These are phyloP conservation scores for Pseudogymnoascus verrucosus DNA, from an alignment of 2,329 filamentous ascomycete species.

Conservation along the genomic window DNA sequence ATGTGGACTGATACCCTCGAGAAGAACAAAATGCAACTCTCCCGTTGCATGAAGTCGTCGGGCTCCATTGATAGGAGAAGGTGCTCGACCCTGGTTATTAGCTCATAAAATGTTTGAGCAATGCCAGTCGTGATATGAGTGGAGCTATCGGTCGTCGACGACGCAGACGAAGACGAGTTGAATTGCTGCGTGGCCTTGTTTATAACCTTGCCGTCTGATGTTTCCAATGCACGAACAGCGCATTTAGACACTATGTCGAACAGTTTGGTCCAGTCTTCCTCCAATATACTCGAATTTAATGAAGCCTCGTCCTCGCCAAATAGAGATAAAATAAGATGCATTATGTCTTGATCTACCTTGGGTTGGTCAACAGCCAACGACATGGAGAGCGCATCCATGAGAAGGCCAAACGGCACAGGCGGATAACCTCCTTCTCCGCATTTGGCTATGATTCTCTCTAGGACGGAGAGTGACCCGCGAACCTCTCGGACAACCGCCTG, in stretches of 20 bases:
- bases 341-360: constrained; percentile 26
- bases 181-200: constrained; percentile 17
- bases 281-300: constrained; percentile 48
- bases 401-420: constrained; percentile 47
- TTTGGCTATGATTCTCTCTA: constrained; percentile 56
- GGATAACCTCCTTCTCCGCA: constrained; percentile 53
- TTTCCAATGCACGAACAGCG: constrained; percentile 26
- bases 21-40: constrained; percentile 61
- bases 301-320: constrained; percentile 45
- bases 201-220: constrained; percentile 21
- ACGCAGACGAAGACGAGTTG: not conserved
- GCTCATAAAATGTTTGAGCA: constrained; percentile 22
- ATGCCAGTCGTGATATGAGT: constrained; percentile 18
- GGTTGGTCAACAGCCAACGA: constrained; percentile 32
- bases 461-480: constrained; percentile 53
- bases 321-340: constrained; percentile 41
- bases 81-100: constrained; percentile 26
- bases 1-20: constrained; percentile 52
- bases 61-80: constrained; percentile 32
- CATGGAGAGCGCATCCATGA: constrained; percentile 49
- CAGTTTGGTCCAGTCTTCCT: constrained; percentile 58
- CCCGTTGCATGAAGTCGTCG: constrained; percentile 53
- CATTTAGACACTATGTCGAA: constrained; percentile 53
- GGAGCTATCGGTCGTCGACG: constrained; percentile 19
- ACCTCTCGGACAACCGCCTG: constrained; percentile 48